phyloP scores from a whole-genome alignment of 2,329 filamentous ascomycete genomes.

The Alternaria angustiovoidea region DNA sequence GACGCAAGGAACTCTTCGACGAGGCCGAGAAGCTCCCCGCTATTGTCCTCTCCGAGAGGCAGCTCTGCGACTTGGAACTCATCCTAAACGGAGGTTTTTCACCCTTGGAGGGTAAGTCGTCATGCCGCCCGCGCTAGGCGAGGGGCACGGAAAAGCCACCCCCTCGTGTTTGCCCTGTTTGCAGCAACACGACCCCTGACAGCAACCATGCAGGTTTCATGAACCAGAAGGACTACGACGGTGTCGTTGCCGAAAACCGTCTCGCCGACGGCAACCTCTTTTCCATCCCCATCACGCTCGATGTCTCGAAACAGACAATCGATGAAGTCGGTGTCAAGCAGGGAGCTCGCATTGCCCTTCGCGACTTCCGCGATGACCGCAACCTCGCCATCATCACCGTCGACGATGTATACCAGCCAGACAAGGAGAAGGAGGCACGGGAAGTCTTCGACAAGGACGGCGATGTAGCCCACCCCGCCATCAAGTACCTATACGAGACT shows the following conservation, averaged over 20 bases:
- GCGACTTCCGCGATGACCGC: conserved; percentile 94
- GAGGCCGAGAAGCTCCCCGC: conserved; percentile 90
- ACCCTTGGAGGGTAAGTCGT: conserved; percentile 84
- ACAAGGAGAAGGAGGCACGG: conserved; percentile 95
- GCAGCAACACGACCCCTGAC: conserved; percentile 18
- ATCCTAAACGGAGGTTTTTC: conserved; percentile 98
- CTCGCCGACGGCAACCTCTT: conserved; percentile 90
- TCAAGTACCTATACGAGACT: conserved; percentile 85
- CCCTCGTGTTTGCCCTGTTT: conserved; percentile 43
- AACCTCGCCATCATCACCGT: conserved; percentile 96
- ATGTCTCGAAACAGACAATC: conserved; percentile 78
- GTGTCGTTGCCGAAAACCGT: conserved; percentile 87
- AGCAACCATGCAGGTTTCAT: conserved; percentile 75
- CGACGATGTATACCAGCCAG: conserved; percentile 92
- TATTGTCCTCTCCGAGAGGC: conserved; percentile 85
- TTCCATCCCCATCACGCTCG: conserved; percentile 95
- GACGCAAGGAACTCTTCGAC: conserved; percentile 77
- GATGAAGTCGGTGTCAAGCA: conserved; percentile 78
- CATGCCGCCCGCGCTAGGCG: conserved; percentile 18
- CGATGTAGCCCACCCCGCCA: conserved; percentile 87
- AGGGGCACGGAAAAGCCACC: conserved; percentile 15
- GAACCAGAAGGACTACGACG: conserved; percentile 96
- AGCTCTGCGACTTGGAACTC: conserved; percentile 96
- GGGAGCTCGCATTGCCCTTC: conserved; percentile 83
- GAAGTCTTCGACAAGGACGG: conserved; percentile 95